A percentile compares a stretch with the other conserved stretches of the same genome.
Evolutionary conservation across 192 early-diverging fungal species (phyloP).

Genomic region (Entomortierella lignicola): DNA sequence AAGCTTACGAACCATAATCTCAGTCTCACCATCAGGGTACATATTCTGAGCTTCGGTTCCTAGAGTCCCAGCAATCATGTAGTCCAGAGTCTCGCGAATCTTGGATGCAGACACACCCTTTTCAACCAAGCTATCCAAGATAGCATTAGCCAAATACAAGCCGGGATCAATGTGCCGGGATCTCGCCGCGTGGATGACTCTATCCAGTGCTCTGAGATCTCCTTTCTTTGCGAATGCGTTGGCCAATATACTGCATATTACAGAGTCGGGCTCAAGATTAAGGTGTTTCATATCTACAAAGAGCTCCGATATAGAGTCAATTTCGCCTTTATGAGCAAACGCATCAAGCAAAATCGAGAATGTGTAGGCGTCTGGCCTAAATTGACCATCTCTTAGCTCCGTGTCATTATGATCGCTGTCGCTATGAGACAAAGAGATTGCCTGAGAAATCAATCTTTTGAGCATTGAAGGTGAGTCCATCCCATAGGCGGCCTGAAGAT

Average conservation of each 20-base stretch:
- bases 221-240: slow-evolving; percentile 42
- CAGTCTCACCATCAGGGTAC: slow-evolving; percentile 9
- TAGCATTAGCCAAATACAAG: slow-evolving; percentile 20
- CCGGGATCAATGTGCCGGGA: slow-evolving; percentile 21
- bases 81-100: slow-evolving; percentile 29
- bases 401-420: neutral
- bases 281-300: slow-evolving; percentile 40
- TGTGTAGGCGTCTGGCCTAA: slow-evolving; percentile 32
- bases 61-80: neutral
- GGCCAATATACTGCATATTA: slow-evolving; percentile 31
- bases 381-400: neutral
- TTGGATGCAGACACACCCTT: slow-evolving; percentile 7
- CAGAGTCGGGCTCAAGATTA: slow-evolving; percentile 25
- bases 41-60: neutral
- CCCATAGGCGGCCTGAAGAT: neutral
- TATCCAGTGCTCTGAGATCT: slow-evolving; percentile 35
- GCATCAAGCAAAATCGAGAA: slow-evolving; percentile 43
- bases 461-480: slow-evolving; percentile 11
- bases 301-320: slow-evolving; percentile 39
- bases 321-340: slow-evolving; percentile 37
- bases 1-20: slow-evolving; percentile 19
- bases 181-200: slow-evolving; percentile 34
- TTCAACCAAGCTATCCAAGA: slow-evolving; percentile 37
- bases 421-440: neutral
- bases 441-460: slow-evolving; percentile 19